Base-by-base conservation (phyloP, 108 stramenopile genomes). In the Mediolabrus comicus region DNA sequence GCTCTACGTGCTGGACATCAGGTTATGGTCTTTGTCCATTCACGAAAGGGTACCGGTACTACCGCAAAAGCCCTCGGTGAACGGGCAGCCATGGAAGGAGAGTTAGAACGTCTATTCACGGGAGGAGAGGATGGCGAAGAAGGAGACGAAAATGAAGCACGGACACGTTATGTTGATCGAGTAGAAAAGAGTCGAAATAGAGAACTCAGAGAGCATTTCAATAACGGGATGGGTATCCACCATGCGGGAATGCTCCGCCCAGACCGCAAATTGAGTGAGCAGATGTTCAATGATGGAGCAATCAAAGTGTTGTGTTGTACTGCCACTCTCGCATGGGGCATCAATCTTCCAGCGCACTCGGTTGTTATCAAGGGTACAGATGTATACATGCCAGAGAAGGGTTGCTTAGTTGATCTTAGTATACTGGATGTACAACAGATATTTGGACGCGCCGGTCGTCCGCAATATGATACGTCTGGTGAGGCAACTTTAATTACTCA, bases 1-100 rank as follows among this genome's bases (percentile, higher is more conserved):
- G 88, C 98, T 3, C 63, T 99, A n/a, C 65, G 81, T 36, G 80
- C 87, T 27, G 98, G 96, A 1, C 91, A 99, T 67, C 99, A 99
- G 81, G 98, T 98, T 25, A 99, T 99, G 99, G 96, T 99, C 14
- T 99, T 99, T 83, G 98, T 99, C 43, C 99, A 99, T 79, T 94
- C 95, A 2, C 88, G 99, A 46, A 96, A 97, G 68, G 98, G 97
- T 13, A 99, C 99, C 2, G 87, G 91, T 27, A 84, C 88, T 26
- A 97, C 99, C 1, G 94, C 94, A 5, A 79, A 71, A 12, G 94
- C 92, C 3, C 69, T 98, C 32, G 85, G 79, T 4, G 94, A 97
- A 49, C 82, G 77, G 7, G 96, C 95, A 3, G 36, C 75, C 24
- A 83, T 82, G 56, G 70, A 83, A 28, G 79, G 79, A 8, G 86